Conservation (phyloP, 345 rosid genomes). For the Angophora floribunda region DNA sequence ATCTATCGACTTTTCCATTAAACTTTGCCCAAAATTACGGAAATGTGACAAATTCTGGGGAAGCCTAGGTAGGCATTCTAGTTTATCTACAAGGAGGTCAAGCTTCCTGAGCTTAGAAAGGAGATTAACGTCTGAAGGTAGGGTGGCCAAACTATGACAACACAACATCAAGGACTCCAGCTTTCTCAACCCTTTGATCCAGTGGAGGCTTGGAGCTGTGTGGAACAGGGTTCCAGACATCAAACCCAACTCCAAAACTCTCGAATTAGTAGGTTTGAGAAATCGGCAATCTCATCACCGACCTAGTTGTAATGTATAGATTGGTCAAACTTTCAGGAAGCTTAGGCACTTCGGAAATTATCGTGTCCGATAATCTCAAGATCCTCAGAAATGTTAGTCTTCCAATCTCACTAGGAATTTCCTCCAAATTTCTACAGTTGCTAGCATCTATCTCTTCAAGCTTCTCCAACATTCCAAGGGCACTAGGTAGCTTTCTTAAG, state of each 20-base stretch:
- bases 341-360: not conserved
- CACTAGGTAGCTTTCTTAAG: no score
- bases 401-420: no score
- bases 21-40: rapidly evolving
- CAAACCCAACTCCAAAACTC: rapidly evolving
- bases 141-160: rapidly evolving
- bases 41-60: not conserved
- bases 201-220: not conserved
- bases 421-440: no score
- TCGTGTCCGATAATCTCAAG: not conserved
- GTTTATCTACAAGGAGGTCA: rapidly evolving
- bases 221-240: rapidly evolving
- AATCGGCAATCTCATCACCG: rapidly evolving
- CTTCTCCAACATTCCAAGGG: no score
- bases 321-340: not conserved
- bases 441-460: no score
- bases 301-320: no score
- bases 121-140: not conserved
- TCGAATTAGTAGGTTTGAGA: no score
- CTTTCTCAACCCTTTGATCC: not conserved
- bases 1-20: not conserved
- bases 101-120: not conserved
- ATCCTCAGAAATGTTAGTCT: no score
- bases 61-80: not conserved
- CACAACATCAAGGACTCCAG: rapidly evolving